Conservation (phyloP, 2,329 filamentous ascomycete species). For the Talaromyces atroroseus region DNA sequence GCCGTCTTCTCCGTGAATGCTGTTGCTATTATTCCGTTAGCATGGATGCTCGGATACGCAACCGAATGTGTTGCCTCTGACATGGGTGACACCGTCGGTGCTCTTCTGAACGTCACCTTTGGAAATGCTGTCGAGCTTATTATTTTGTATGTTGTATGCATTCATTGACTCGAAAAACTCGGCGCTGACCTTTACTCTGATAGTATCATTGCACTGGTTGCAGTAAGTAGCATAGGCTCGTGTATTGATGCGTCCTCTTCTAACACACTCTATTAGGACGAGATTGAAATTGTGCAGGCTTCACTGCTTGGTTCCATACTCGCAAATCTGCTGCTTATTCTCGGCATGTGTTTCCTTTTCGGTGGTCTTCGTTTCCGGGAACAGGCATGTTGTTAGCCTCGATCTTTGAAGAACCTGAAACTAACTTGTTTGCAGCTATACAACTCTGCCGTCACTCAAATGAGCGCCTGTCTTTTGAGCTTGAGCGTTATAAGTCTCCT, state of each 20-base stretch:
- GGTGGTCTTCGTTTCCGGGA: constrained; percentile 78
- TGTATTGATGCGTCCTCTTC: background rate
- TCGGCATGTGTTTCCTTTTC: constrained; percentile 82
- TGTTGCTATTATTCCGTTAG: constrained; percentile 65
- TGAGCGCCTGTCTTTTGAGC: constrained; percentile 84
- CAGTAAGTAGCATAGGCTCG: constrained; percentile 41
- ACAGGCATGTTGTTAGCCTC: constrained; percentile 50
- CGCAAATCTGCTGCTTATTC: constrained; percentile 74
- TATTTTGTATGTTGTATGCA: constrained; percentile 47
- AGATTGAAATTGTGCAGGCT: constrained; percentile 83
- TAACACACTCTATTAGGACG: constrained; percentile 43
- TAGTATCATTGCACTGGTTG: constrained; percentile 59
- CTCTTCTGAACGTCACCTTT: constrained; percentile 66
- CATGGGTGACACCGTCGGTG: constrained; percentile 64
- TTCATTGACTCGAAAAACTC: background rate
- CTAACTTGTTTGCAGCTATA: constrained; percentile 55
- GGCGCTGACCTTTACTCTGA: background rate
- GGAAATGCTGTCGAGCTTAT: constrained; percentile 71
- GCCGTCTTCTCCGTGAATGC: constrained; percentile 66
- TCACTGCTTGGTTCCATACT: constrained; percentile 80
- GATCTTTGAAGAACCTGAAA: background rate
- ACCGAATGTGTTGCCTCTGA: constrained; percentile 67
- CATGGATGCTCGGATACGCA: constrained; percentile 62
- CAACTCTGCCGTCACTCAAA: constrained; percentile 85
- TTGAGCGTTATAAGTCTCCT: constrained; percentile 81